Percentiles rank a stretch among this genome's conserved stretches.
Conservation (phyloP, 169 alveolate genomes). For the Cryptosporidium felis region DNA sequence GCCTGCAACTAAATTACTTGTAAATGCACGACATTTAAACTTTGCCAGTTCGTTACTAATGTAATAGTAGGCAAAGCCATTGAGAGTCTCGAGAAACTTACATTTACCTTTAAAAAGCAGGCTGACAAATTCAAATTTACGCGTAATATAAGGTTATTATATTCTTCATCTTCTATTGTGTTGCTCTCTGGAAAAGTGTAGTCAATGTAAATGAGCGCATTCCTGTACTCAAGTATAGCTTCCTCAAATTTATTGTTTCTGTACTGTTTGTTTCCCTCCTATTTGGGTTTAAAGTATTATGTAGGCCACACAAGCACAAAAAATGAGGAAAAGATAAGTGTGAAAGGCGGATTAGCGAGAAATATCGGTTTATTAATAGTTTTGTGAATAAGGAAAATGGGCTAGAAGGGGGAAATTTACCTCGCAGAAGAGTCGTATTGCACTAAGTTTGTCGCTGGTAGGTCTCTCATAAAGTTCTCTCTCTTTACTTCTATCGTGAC, state of each 20-base stretch:
- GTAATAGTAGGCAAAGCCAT: too few species aligned
- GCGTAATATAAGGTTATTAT: constrained; percentile 19
- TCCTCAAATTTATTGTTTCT: constrained; percentile 23
- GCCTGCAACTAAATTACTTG: too few species aligned
- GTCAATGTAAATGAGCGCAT: constrained; percentile 62
- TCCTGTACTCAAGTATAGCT: constrained; percentile 44
- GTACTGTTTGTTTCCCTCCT: constrained; percentile 49
- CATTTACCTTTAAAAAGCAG: constrained; percentile 35
- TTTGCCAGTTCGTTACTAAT: too few species aligned
- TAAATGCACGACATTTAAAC: too few species aligned
- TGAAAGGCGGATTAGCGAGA: too few species aligned
- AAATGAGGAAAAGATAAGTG: too few species aligned
- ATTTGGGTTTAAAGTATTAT: too few species aligned
- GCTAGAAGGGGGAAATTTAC: constrained; percentile 5
- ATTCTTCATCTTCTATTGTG: constrained; percentile 15
- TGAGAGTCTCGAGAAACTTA: too few species aligned
- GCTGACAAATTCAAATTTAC: constrained; percentile 37
- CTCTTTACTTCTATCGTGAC: constrained; percentile 62
- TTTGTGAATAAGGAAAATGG: too few species aligned
- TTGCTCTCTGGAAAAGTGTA: constrained; percentile 53
- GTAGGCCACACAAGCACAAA: too few species aligned
- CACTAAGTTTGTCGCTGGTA: constrained; percentile 50
- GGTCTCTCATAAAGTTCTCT: constrained; percentile 59
- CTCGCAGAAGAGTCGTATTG: constrained; percentile 46
- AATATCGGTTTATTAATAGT: too few species aligned